A percentile compares a stretch with the other conserved stretches of the same genome.
These are phyloP conservation scores for Neurospora terricola DNA, from an alignment of 495 filamentous ascomycete genomes.

Conservation along the genomic window DNA sequence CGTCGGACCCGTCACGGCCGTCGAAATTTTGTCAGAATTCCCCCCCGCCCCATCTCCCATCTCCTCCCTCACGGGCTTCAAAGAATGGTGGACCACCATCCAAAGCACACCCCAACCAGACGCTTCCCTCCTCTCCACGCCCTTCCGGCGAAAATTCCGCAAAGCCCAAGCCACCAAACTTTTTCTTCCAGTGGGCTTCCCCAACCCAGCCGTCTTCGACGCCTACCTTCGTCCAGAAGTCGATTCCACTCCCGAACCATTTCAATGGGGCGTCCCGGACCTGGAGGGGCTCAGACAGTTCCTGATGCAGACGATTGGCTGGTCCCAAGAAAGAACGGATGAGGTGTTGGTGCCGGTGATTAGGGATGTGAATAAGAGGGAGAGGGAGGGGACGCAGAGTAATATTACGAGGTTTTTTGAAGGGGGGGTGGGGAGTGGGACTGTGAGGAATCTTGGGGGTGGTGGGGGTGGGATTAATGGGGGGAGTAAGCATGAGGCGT, in stretches of 20 bases:
- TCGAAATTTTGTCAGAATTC: constrained; percentile 92
- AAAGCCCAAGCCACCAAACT: constrained; percentile 65
- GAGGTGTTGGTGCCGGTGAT: constrained; percentile 93
- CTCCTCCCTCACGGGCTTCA: constrained; percentile 54
- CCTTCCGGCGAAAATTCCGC: constrained; percentile 77
- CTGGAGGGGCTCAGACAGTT: constrained; percentile 76
- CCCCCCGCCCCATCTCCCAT: constrained; percentile 14
- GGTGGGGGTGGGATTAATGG: not conserved
- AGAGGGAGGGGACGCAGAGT: constrained; percentile 80
- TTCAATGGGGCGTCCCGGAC: constrained; percentile 94
- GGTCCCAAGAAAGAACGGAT: constrained; percentile 82
- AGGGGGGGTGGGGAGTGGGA: constrained; percentile 28
- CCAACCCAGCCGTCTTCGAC: constrained; percentile 54
- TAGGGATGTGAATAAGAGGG: constrained; percentile 80
- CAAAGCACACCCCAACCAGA: constrained; percentile 50
- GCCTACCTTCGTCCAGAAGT: constrained; percentile 84
- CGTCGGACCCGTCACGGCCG: constrained; percentile 84
- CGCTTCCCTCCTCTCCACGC: constrained; percentile 16
- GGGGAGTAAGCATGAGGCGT: constrained; percentile 35
- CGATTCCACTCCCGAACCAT: constrained; percentile 62
- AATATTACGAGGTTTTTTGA: constrained; percentile 90
- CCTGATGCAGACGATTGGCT: constrained; percentile 88
- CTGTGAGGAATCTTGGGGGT: not conserved
- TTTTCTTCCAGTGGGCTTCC: constrained; percentile 72
- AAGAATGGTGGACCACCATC: constrained; percentile 75